Evolutionary conservation across 148 eudicot genomes (phyloP).

Genomic region (Spergularia marina): DNA sequence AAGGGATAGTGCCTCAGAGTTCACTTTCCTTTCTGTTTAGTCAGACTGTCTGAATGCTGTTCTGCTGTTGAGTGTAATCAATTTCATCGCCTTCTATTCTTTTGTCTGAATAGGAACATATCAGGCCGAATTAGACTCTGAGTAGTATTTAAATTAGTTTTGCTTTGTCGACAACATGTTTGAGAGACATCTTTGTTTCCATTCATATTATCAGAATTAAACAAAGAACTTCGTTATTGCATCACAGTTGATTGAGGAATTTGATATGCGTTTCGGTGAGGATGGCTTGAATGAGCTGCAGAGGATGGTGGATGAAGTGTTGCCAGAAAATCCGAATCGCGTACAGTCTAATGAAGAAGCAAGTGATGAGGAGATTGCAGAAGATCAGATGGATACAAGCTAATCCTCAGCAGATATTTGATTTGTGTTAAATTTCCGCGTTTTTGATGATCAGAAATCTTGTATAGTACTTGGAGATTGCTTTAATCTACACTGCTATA

Average conservation of each 20-base stretch:
- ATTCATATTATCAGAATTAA: not conserved
- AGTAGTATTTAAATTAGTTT: not conserved
- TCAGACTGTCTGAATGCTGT: too few relatives aligned
- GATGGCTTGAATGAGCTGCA: constrained; percentile 34
- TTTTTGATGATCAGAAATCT: too few relatives aligned
- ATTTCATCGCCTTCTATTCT: too few relatives aligned
- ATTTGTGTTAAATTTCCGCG: too few relatives aligned
- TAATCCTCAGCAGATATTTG: not conserved
- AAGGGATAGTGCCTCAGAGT: not conserved
- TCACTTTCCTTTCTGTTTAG: not conserved
- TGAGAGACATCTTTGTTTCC: not conserved
- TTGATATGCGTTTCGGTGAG: constrained; percentile 42
- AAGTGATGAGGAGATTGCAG: constrained; percentile 11
- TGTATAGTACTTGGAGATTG: too few relatives aligned
- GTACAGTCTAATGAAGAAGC: constrained; percentile 19
- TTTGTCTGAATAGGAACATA: too few relatives aligned
- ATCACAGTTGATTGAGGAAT: constrained; percentile 46
- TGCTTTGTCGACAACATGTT: not conserved
- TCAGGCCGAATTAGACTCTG: too few relatives aligned
- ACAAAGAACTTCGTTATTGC: not conserved
- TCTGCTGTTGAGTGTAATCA: too few relatives aligned
- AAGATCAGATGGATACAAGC: constrained; percentile 18
- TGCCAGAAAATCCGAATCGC: constrained; percentile 48
- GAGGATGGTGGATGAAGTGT: constrained; percentile 41
- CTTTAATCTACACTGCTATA: too few relatives aligned